These are phyloP conservation scores for Suhomyces kunorum DNA, from an alignment of 1,139 yeast species.

Conservation along the genomic window DNA sequence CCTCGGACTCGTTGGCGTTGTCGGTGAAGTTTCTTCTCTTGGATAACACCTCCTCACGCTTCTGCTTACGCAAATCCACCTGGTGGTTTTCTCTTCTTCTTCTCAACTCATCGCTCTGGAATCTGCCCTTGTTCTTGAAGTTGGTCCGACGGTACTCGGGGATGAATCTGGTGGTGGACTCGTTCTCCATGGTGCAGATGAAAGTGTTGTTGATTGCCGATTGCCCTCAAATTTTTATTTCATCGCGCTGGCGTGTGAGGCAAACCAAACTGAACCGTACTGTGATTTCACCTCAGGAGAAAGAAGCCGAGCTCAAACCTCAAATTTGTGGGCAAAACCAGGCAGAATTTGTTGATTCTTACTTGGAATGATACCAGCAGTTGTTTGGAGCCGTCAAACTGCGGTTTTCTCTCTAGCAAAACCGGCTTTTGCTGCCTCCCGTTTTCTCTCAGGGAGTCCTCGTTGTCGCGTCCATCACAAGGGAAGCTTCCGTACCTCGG, in stretches of 20 bases:
- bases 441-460: background rate
- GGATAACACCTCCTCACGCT: slow-evolving; percentile 90
- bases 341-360: too few relatives aligned
- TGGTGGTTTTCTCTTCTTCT: slow-evolving; percentile 98
- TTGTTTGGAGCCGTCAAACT: background rate
- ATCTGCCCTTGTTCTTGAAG: slow-evolving; percentile 92
- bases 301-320: background rate
- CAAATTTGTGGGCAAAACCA: too few relatives aligned
- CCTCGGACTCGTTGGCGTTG: slow-evolving; percentile 44
- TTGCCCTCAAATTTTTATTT: slow-evolving; percentile 8
- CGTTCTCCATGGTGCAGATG: slow-evolving; percentile 60
- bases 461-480: slow-evolving; percentile 8
- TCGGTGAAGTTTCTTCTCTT: slow-evolving; percentile 79
- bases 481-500: slow-evolving; percentile 20
- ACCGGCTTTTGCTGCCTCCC: background rate
- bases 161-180: slow-evolving; percentile 80
- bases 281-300: background rate
- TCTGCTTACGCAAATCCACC: slow-evolving; percentile 93
- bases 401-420: background rate
- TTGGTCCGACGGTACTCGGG: slow-evolving; percentile 98
- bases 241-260: slow-evolving; percentile 10
- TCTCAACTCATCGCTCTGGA: slow-evolving; percentile 93
- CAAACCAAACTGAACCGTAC: slow-evolving; percentile 3
- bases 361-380: background rate
- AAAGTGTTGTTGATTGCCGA: slow-evolving; percentile 5